Evolutionary conservation across 2,329 filamentous ascomycete genomes (phyloP), one percentile per base, ranked within the genome.

Genomic region (Drechslerella coelobrocha): DNA sequence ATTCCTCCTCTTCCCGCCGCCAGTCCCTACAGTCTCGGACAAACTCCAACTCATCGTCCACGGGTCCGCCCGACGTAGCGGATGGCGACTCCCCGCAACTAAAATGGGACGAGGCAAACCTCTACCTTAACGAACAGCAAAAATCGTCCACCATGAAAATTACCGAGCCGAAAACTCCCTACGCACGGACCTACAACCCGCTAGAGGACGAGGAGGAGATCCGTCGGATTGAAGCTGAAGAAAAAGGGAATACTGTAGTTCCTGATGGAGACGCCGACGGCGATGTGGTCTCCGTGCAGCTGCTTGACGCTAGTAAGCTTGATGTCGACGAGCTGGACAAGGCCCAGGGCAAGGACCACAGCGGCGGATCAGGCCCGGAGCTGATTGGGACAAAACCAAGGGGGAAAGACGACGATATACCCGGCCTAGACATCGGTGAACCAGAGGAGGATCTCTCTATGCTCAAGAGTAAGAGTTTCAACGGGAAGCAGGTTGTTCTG

Each of bases 121-220:
- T 99, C 29, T 99, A 97, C 81, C 85, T 99, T 57, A 94, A 94
- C 6, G 94, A 99, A 81, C 93, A 97, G 80, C 91, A 97, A 80
- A 92, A 90, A 80, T 91, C 88, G 68, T 89, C 89, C 72, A 97
- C 92, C 68, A 99, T 99, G 94, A 99, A 97, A 84, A 99, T 99
- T 74, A 90, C 92, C 75, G 94, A 99, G 82, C 94, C 94, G 72
- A 99, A 99, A 84, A 99, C 94, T 6, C 94, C 94, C 2, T 99
- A 93, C 78, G 94, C 91, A 34, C 89, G 89, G 77, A 91, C 92
- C 77, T 97, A 97, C 80, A 90, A 97, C 77, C 92, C 92, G 2
- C 79, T 87, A 43, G 91, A 97, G 77, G 93, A 97, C 73, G 91
- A 91, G 55, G 89, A 88, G 31, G 91, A 94, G 77, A 78, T 85